Conservation (phyloP, 2,329 filamentous ascomycete species). For the Gyromitra esculenta region DNA sequence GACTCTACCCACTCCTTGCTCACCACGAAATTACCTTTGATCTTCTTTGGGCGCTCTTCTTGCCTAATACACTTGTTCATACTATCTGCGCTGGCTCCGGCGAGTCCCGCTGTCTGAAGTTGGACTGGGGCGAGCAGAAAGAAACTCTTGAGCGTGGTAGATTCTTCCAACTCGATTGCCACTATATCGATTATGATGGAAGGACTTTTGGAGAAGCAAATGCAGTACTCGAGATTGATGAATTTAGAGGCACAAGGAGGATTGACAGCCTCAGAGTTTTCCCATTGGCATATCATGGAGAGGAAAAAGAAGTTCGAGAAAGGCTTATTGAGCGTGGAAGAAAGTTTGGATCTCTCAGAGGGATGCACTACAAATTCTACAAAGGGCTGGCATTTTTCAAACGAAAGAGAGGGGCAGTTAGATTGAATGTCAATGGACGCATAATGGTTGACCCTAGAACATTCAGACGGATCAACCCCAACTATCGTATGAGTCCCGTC, state of each 20-base stretch:
- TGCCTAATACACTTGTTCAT: constrained; percentile 82
- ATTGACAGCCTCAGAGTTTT: constrained; percentile 77
- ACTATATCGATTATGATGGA: constrained; percentile 87
- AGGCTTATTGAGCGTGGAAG: constrained; percentile 82
- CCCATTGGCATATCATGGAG: constrained; percentile 81
- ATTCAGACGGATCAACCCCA: constrained; percentile 84
- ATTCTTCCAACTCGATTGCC: constrained; percentile 79
- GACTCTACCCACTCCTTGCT: constrained; percentile 80
- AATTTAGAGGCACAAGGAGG: constrained; percentile 82
- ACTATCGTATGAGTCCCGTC: constrained; percentile 80
- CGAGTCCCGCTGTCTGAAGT: constrained; percentile 82
- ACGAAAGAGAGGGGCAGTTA: constrained; percentile 77
- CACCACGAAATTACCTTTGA: constrained; percentile 89
- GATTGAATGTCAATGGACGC: constrained; percentile 85
- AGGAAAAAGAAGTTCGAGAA: constrained; percentile 71
- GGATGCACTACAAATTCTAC: constrained; percentile 83
- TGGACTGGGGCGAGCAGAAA: constrained; percentile 78
- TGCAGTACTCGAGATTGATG: constrained; percentile 73
- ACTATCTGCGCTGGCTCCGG: constrained; percentile 80
- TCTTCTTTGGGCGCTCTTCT: constrained; percentile 87
- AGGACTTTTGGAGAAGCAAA: constrained; percentile 82
- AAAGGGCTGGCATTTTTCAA: constrained; percentile 87
- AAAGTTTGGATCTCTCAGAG: constrained; percentile 81
- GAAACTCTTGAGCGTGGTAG: constrained; percentile 74
- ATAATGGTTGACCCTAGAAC: constrained; percentile 88